Evolutionary conservation across 2,329 filamentous ascomycete species (phyloP), one percentile per base, ranked within the genome.

Genomic region (Colletotrichum incanum): DNA sequence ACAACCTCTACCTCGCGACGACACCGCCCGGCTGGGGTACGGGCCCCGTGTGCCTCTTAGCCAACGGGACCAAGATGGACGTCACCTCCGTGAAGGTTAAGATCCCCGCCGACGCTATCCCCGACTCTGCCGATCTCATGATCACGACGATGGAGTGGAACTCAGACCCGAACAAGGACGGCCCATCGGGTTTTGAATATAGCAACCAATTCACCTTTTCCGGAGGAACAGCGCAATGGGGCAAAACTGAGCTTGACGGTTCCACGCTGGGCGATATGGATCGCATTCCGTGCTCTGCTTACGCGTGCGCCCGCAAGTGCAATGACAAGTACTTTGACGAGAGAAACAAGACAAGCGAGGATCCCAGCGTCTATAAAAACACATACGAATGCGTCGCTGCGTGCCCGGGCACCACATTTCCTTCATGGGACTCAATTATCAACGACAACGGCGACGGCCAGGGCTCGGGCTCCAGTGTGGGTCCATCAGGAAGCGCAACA

Each of bases 1-100:
- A 78, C 75, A 75, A 79, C 55, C 74, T 81, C 59, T 82, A 79
- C 71, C 78, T 82, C 28, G 78, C 78, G 26, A 79, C 78, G 23
- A 76, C 77, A 1, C 76, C 80, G 14, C 74, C 79, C 8, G 79
- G 79, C 54, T 77, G 73, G 68, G 77, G 73, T 16, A 72, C 77
- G 39, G 79, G 79, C 8, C 80, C 79, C 34, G 76, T 76, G 11
- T 82, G 79, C 76, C 80, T 78, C 71, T 79, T 82, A 41, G 55
- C 77, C 59, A 81, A 81, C 76, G 76, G 76, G 14, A 80, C 76
- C 54, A 69, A 77, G 16, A 72, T 76, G 49, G 76, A 78, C 58
- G 66, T 74, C 20, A 77, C 78, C 8, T 65, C 74, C n/a, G 43
- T 79, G 52, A 75, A 75, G 64, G 72, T 81, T 34, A 77, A 74